Base-by-base conservation (phyloP, 2,329 filamentous ascomycete species). In the Cryphonectria naterciae region DNA sequence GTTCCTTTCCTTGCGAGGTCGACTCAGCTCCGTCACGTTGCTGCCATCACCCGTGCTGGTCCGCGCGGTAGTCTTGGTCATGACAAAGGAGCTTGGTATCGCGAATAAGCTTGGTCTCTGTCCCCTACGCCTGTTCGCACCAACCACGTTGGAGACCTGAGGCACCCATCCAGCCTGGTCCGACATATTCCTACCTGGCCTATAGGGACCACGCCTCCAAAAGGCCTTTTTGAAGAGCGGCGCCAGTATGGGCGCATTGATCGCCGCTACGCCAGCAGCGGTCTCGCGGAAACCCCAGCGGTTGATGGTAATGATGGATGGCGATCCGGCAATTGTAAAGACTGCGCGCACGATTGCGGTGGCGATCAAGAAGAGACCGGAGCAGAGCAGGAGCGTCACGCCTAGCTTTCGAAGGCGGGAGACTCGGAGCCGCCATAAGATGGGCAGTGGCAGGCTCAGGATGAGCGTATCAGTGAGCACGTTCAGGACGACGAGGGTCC, bases 291-390 rank as follows among this genome's bases (percentile, higher is more conserved):
- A 69, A 0, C 73, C 74, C 74, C 74, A 75, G 19, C 70, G 67
- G 52, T 75, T 75, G 68, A 78, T 77, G 52, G 74, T 77, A 68
- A 77, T 77, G 8, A 76, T 70, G 11, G 76, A 76, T 1, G 76
- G 75, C 1, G 72, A 49, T 0, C 74, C 74, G 2, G 62, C 54
- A 15, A 78, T 72, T 0, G 77, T 78, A 5, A 73, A 67, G 1
- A 72, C 61, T 0, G 75, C 76, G 1, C 76, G 73, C 4, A 77
- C 68, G 22, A 78, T 64, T 0, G 76, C 77, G 0, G 76, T 77
- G 3, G 74, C 74, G 25, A 78, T 77, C 46, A 78, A 68, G 65
- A 78, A 78, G 4, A 77, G 25, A 11, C 75, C 77, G 0, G 76
- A 77, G 6, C 74, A 77, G 2, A 78, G 69, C 5, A 77, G 70